Base-by-base conservation (phyloP, 331 rosid genomes). In the Rhamnella rubrinervis region DNA sequence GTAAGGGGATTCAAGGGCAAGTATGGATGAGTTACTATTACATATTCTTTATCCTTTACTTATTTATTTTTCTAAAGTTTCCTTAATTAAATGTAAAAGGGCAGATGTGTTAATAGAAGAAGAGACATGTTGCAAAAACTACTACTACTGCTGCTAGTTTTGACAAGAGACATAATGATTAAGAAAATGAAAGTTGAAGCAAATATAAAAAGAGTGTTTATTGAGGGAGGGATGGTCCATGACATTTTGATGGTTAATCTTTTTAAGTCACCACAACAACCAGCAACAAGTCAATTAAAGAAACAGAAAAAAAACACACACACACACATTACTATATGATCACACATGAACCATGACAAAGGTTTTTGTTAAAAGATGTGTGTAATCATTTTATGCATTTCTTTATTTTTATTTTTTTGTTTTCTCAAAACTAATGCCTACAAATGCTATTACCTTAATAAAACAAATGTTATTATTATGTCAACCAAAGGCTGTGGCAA, bases 311-410 rank as follows among this genome's bases (percentile, higher is more conserved):
- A n/a, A n/a, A n/a, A n/a, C n/a, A n/a, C n/a, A n/a, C n/a, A n/a
- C n/a, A n/a, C n/a, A n/a, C n/a, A 23, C 11, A 8, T 44, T 44
- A 14, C 49, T 44, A 10, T 14, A 8, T 44, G 49, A 44, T 44
- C 14, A 38, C 14, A 35, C 37, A 66, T n/a, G 46, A 35, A 5
- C 26, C 44, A 66, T 50, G 46, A 50, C 18, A 19, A 51, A 49
- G 21, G 14, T n/a, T 35, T 37, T 67, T 44, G 62, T 67, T 58
- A 67, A 67, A 55, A 67, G 61, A 66, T 49, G 72, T 15, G 55
- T 47, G 55, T 37, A 56, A 55, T 67, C 52, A 52, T 67, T 55
- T 15, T 31, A 31, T 31, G 5, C 35, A 31, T 11, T 44, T 7
- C 21, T 20, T 55, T 67, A 18, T 28, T 20, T 6, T 11, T 25